phyloP scores from a whole-genome alignment of 257 asterid genomes.

The Handroanthus guayacan region DNA sequence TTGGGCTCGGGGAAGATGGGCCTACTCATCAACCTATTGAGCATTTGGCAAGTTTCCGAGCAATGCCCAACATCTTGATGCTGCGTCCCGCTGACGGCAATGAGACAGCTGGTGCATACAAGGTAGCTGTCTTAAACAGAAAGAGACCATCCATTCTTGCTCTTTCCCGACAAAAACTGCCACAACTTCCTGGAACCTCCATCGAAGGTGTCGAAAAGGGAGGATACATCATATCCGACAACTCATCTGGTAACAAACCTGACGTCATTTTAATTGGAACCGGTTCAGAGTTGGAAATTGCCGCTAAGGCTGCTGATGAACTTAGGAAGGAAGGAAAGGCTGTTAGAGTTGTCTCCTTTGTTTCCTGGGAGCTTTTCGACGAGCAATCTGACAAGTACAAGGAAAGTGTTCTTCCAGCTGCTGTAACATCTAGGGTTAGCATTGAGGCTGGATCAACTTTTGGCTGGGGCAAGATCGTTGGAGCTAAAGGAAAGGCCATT shows the following conservation, averaged over 20 bases:
- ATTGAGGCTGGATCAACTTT: slow-evolving; percentile 85
- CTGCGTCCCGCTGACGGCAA: slow-evolving; percentile 92
- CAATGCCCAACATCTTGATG: slow-evolving; percentile 79
- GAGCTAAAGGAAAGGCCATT: slow-evolving; percentile 71
- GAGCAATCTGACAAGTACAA: slow-evolving; percentile 77
- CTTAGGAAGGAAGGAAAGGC: slow-evolving; percentile 82
- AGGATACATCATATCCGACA: slow-evolving; percentile 64
- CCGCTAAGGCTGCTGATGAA: slow-evolving; percentile 69
- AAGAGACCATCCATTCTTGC: slow-evolving; percentile 78
- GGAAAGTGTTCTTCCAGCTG: slow-evolving; percentile 70
- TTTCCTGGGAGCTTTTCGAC: slow-evolving; percentile 81
- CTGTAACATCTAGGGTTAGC: slow-evolving; percentile 76
- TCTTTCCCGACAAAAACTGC: slow-evolving; percentile 70
- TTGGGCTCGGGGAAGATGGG: slow-evolving; percentile 81
- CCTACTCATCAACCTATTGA: slow-evolving; percentile 84
- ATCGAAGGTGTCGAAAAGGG: slow-evolving; percentile 77
- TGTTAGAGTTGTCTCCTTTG: slow-evolving; percentile 81
- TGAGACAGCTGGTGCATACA: slow-evolving; percentile 86
- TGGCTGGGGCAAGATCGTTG: slow-evolving; percentile 77
- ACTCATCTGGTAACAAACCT: slow-evolving; percentile 68
- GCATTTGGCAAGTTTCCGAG: slow-evolving; percentile 80
- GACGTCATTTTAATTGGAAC: slow-evolving; percentile 70
- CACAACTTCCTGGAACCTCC: slow-evolving; percentile 70
- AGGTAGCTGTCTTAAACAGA: slow-evolving; percentile 70
- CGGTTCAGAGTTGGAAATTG: slow-evolving; percentile 79